Base-by-base conservation (phyloP, 2,329 filamentous ascomycete genomes). In the Shiraia bambusicola region DNA sequence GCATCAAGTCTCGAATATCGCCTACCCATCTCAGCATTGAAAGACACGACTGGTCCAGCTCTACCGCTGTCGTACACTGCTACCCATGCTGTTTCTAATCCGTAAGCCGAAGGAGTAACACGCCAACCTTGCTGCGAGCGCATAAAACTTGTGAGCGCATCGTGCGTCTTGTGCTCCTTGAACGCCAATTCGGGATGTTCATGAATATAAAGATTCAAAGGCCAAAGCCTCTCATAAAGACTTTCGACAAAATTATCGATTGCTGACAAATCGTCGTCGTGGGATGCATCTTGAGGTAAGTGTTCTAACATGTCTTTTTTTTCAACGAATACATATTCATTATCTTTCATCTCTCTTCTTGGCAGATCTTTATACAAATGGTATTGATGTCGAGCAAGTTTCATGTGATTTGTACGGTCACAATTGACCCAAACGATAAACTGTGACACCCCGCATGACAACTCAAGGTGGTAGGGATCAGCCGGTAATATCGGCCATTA, bases 11-110 rank as follows among this genome's bases (percentile, higher is more conserved):
- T 14, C 11, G 29, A 27, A 8, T 2, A 17, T 1, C 28, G 16
- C 45, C 11, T 39, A 59, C 58, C 19, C 19, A 22, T 22, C 19
- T 74, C 71, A 1, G 65, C 69, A 41, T 74, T 72, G 42, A 75
- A 75, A 11, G 67, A 70, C 8, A 75, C 69, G 0, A 67, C 71
- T 3, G 75, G 74, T 0, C 76, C 76, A n/a, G 66, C 60, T 36
- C 54, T 69, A 9, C 72, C 70, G 37, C 66, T 75, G 40, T 76
- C 72, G 42, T 67, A 78, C 1, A 73, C 71, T 3, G 76, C 77
- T 22, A 74, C 69, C 69, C 78, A 80, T 10, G 77, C 77, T 2
- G 77, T 81, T 25, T 68, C 65, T 47, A 81, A 68, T 7, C 70
- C 73, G 48, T 78, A 79, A 1, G 75, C 76, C 1, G 75, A 76